A percentile compares a stretch with the other conserved stretches of the same genome.
These are phyloP conservation scores for Neurospora crassa DNA, from an alignment of 2,329 filamentous ascomycete genomes.

Conservation along the genomic window DNA sequence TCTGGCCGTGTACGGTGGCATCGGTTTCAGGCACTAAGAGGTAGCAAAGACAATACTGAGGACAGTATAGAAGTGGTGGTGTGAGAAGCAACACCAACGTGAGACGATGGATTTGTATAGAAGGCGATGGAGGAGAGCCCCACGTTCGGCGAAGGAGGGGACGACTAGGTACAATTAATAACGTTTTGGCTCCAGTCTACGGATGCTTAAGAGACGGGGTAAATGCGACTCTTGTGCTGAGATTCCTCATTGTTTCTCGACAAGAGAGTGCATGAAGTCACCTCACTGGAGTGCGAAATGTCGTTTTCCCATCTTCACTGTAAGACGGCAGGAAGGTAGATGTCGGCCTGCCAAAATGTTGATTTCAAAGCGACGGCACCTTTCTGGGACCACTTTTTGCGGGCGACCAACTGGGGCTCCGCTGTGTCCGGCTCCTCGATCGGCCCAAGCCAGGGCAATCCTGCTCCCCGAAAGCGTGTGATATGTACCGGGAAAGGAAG, in stretches of 20 bases:
- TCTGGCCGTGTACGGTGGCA: slow-evolving; percentile 4
- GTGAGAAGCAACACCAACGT: neutral
- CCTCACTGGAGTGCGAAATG: neutral
- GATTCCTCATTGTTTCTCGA: neutral
- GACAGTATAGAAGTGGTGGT: neutral
- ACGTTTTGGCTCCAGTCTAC: neutral
- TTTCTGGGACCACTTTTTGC: neutral
- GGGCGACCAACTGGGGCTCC: neutral
- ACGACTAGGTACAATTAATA: neutral
- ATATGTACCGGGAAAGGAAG: neutral
- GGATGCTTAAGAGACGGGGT: neutral
- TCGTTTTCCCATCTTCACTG: neutral
- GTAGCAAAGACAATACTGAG: neutral
- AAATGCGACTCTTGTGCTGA: neutral
- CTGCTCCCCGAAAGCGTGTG: neutral
- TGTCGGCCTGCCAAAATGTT: neutral
- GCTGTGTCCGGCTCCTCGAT: neutral
- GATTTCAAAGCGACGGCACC: neutral
- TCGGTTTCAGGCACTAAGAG: slow-evolving; percentile 8
- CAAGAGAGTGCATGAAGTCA: neutral
- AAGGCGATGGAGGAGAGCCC: neutral
- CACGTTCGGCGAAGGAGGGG: neutral
- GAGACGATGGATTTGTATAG: neutral
- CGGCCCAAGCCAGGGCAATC: neutral
- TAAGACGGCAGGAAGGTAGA: neutral